These are phyloP conservation scores for Calonectria montana DNA, from an alignment of 2,329 filamentous ascomycete species.

Conservation along the genomic window DNA sequence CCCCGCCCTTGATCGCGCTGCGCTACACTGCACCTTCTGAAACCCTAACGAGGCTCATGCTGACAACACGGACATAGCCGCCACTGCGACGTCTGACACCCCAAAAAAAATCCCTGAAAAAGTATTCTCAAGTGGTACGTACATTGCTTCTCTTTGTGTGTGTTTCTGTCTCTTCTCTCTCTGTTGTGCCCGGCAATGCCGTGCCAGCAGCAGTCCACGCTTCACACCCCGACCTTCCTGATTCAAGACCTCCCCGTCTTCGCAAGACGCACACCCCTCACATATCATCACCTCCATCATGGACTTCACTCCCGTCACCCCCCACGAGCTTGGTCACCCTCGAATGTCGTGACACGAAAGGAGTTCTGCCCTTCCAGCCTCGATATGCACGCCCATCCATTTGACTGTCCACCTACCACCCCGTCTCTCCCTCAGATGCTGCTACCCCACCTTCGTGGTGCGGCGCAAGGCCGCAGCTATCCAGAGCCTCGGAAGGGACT, in stretches of 20 bases:
- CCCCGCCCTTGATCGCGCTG: slow-evolving; percentile 15
- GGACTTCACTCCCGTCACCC: slow-evolving; percentile 13
- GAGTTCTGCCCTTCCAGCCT: slow-evolving; percentile 29
- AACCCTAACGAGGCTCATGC: slow-evolving; percentile 30
- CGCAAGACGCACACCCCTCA: slow-evolving; percentile 15
- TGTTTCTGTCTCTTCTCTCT: slow-evolving; percentile 18
- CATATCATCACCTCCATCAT: slow-evolving; percentile 24
- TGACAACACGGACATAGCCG: slow-evolving; percentile 40
- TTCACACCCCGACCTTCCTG: slow-evolving; percentile 35
- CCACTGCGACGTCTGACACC: slow-evolving; percentile 23
- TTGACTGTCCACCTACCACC: slow-evolving; percentile 21
- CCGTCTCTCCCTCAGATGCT: slow-evolving; percentile 25
- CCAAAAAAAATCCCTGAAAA: slow-evolving; percentile 19
- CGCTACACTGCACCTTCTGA: slow-evolving; percentile 19
- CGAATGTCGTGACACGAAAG: slow-evolving; percentile 29
- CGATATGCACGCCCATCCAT: slow-evolving; percentile 29
- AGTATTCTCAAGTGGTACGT: slow-evolving; percentile 34
- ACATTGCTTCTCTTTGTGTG: slow-evolving; percentile 27
- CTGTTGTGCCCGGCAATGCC: slow-evolving; percentile 13
- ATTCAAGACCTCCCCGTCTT: slow-evolving; percentile 34
- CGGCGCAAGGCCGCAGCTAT: slow-evolving; percentile 37
- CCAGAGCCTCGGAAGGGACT: slow-evolving; percentile 35
- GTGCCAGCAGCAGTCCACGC: slow-evolving; percentile 12
- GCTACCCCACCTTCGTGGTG: slow-evolving; percentile 32
- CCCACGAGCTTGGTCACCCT: slow-evolving; percentile 24